A percentile compares a stretch with the other conserved stretches of the same genome.
Conservation (phyloP, 2,329 filamentous ascomycete species). For the Calonectria pauciramosa region DNA sequence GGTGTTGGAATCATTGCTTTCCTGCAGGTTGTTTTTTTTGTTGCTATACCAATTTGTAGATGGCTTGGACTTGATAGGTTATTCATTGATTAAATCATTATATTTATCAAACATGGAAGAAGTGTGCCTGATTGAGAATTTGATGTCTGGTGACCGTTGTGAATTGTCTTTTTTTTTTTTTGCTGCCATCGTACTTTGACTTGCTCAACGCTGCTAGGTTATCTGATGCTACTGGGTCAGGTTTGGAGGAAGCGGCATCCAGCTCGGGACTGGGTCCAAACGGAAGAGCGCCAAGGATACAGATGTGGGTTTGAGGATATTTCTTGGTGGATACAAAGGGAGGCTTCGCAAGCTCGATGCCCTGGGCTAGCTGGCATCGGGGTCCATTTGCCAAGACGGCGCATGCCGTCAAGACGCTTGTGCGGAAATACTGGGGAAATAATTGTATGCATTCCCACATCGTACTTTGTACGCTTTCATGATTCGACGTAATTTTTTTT, state of each 20-base stretch:
- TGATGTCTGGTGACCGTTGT: neutral
- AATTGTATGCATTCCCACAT: neutral
- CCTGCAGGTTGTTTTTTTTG: slow-evolving; percentile 20
- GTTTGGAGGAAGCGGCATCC: neutral
- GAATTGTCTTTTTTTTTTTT: neutral
- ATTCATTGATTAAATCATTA: slow-evolving; percentile 1
- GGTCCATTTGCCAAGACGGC: neutral
- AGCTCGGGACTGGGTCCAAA: neutral
- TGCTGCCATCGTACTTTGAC: neutral
- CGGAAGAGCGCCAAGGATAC: neutral
- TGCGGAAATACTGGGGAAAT: neutral
- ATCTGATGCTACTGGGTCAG: neutral
- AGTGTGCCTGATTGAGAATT: neutral
- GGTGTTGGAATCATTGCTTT: slow-evolving; percentile 22
- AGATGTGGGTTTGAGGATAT: neutral
- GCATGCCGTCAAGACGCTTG: neutral
- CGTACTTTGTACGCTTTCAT: neutral
- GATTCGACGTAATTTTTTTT: neutral
- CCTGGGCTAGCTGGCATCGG: neutral
- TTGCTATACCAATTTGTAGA: slow-evolving; percentile 43
- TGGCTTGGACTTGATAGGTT: slow-evolving; percentile 26
- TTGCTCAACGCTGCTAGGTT: neutral
- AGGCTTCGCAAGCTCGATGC: neutral
- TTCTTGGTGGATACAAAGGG: neutral
- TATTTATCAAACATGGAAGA: neutral